These are phyloP conservation scores for Actinomortierella wolfii DNA, from an alignment of 371 early-diverging fungal genomes.

Conservation along the genomic window DNA sequence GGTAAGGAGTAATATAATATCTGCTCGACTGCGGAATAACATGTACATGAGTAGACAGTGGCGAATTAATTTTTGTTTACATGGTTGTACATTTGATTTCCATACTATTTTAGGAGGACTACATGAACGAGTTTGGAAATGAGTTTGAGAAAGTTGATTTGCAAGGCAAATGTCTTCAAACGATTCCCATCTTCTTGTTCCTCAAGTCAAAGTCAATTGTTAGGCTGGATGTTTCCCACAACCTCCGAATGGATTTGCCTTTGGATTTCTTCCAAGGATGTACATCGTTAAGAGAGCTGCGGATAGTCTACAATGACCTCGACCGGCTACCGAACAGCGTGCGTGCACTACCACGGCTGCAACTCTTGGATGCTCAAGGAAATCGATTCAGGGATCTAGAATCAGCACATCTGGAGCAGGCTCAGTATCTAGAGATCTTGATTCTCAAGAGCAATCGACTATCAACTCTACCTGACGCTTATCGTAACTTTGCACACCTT, in stretches of 20 bases:
- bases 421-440: conserved; percentile 61
- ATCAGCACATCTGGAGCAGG: conserved; percentile 58
- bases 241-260: conserved; percentile 70
- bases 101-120: not conserved
- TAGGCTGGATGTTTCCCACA: conserved; percentile 76
- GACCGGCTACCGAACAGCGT: conserved; percentile 63
- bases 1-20: conserved; percentile 14
- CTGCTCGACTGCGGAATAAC: not conserved
- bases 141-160: conserved; percentile 64
- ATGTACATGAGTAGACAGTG: not conserved
- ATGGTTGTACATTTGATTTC: not conserved
- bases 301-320: conserved; percentile 72
- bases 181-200: conserved; percentile 76
- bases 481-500: conserved; percentile 60
- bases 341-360: conserved; percentile 59
- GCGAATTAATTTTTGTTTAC: not conserved
- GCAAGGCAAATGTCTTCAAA: conserved; percentile 64
- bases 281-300: conserved; percentile 63
- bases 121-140: conserved; percentile 46
- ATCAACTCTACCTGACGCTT: conserved; percentile 61
- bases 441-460: conserved; percentile 77
- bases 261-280: conserved; percentile 79
- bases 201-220: conserved; percentile 64
- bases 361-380: conserved; percentile 74
- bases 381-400: conserved; percentile 73